Base-by-base conservation (phyloP, 2,329 filamentous ascomycete species). In the Talaromyces sp. region DNA sequence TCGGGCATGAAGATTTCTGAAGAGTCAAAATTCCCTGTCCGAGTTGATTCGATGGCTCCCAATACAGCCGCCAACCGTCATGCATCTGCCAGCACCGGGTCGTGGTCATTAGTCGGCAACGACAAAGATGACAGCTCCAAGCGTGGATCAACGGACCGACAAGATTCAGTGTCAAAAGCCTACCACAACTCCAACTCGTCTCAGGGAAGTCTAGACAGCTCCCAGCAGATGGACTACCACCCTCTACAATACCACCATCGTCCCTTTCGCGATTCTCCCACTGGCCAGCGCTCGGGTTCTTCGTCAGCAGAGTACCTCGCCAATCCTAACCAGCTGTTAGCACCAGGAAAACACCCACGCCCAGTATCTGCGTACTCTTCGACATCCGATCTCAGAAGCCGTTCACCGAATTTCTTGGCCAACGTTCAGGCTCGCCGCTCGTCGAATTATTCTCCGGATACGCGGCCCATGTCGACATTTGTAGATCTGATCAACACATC, bases 361-460 rank as follows among this genome's bases (percentile, higher is more conserved):
- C 92, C 92, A 5, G 83, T 83, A 28, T 96, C 93, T 12, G 82
- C 88, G 5, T 93, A 92, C 74, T 95, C 91, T 2, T 82, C 85
- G 14, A 84, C 85, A 55, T 92, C 90, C 16, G 92, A 96, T 55
- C 77, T 86, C 64, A 86, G 89, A 36, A 80, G 79, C 65, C 77
- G 81, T 44, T 85, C 85, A 18, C 82, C 83, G 16, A 76, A 75
- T 59, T 72, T 81, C 33, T 85, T 83, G 66, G 80, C 73, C 51
- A 78, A 72, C 69, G 70, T 68, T 64, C 78, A 81, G 55, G 78
- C 74, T 12, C 80, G 83, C 50, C 79, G 79, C n/a, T 67, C 79
- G 4, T 85, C 85, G 3, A 72, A 77, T 5, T 71, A 79, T 56
- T 83, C 80, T 16, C 85, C 85, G 3, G 84, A 86, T 64, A 79